Conservation (phyloP, 345 rosid genomes). For the Sapria himalayana region DNA sequence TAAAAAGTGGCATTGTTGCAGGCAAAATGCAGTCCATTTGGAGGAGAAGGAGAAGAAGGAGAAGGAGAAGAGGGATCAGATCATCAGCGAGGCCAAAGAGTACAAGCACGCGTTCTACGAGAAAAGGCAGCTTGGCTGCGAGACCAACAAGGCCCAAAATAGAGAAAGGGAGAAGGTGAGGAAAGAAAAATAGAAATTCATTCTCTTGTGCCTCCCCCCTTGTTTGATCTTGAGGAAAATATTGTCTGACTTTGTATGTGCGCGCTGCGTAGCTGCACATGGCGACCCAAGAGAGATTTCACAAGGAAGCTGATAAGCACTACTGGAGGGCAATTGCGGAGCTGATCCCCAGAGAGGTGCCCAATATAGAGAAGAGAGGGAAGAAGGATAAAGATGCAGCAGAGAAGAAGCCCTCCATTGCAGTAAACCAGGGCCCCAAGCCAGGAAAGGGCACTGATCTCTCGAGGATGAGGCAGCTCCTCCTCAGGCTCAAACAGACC, state of each 20-base stretch:
- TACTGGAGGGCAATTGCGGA: slow-evolving; percentile 94
- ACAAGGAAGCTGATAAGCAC: slow-evolving; percentile 69
- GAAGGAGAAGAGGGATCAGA: slow-evolving; percentile 80
- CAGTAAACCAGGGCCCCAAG: slow-evolving; percentile 71
- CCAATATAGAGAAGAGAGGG: slow-evolving; percentile 72
- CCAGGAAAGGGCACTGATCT: slow-evolving; percentile 89
- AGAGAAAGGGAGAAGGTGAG: slow-evolving; percentile 81
- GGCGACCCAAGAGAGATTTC: slow-evolving; percentile 86
- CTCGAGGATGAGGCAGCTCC: slow-evolving; percentile 69
- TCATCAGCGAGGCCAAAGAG: slow-evolving; percentile 73
- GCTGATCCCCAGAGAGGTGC: slow-evolving; percentile 72
- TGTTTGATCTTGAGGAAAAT: not conserved
- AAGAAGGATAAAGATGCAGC: slow-evolving; percentile 59
- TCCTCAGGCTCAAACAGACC: slow-evolving; percentile 52
- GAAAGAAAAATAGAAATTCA: not conserved
- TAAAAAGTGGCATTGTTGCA: slow-evolving; percentile 17
- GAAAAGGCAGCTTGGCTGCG: slow-evolving; percentile 46
- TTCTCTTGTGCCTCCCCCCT: not conserved
- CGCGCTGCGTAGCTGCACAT: slow-evolving; percentile 57
- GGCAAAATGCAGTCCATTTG: slow-evolving; percentile 61
- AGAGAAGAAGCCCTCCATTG: slow-evolving; percentile 44
- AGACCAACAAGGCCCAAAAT: slow-evolving; percentile 57
- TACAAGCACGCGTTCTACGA: slow-evolving; percentile 58
- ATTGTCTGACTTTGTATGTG: slow-evolving; percentile 4
- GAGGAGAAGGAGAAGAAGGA: slow-evolving; percentile 92